Percentiles rank a stretch among this genome's conserved stretches.
Evolutionary conservation across 2,329 filamentous ascomycete genomes (phyloP).

Genomic region (Huntiella savannae): DNA sequence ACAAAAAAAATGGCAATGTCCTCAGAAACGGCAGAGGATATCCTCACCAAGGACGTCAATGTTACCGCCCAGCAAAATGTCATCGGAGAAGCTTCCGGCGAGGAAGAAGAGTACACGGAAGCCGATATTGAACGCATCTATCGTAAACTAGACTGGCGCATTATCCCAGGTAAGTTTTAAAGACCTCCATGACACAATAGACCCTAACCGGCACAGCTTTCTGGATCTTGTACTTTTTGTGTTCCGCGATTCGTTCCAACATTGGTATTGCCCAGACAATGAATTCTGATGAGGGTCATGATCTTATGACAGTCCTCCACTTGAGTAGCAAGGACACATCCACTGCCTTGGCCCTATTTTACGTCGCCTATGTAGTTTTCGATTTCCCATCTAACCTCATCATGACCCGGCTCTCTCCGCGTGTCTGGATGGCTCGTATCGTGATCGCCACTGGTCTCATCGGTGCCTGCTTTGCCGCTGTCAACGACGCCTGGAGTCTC

Average conservation of each 20-base stretch:
- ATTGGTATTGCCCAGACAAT: constrained; percentile 90
- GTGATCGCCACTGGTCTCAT: constrained; percentile 75
- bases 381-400: constrained; percentile 75
- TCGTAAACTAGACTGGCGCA: constrained; percentile 36
- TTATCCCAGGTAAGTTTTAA: constrained; percentile 33
- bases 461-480: constrained; percentile 65
- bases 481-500: constrained; percentile 66
- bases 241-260: constrained; percentile 79
- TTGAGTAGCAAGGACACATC: constrained; percentile 61
- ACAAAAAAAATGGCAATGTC: neutral
- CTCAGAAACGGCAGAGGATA: neutral
- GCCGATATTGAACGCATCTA: constrained; percentile 37
- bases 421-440: constrained; percentile 83
- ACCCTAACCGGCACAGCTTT: constrained; percentile 35
- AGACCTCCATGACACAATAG: neutral
- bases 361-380: constrained; percentile 80
- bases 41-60: neutral
- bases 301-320: constrained; percentile 52
- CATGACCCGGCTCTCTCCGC: constrained; percentile 70
- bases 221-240: constrained; percentile 81
- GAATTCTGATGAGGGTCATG: constrained; percentile 53
- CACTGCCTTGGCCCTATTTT: constrained; percentile 71
- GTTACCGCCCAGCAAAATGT: neutral
- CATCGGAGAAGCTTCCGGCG: neutral
- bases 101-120: constrained; percentile 23